Conservation (phyloP, 768 basidiomycete species). For the Podaxis sp. region DNA sequence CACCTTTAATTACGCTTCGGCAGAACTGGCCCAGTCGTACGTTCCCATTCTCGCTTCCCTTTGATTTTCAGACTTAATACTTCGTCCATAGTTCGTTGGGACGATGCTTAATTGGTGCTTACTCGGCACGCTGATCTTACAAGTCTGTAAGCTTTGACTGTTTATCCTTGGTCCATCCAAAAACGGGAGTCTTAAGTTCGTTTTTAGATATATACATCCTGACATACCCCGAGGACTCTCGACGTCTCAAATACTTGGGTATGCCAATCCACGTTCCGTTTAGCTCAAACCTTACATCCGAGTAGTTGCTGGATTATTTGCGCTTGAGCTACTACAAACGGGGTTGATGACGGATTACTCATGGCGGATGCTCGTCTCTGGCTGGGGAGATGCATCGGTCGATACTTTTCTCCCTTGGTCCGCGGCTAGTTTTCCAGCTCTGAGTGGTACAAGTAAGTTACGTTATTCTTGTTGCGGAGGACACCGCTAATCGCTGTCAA, state of each 20-base stretch:
- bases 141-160: slow-evolving; percentile 1
- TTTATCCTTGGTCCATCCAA: not conserved
- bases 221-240: slow-evolving; percentile 11
- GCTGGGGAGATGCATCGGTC: slow-evolving; percentile 8
- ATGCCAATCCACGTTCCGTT: not conserved
- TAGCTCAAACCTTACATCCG: too few relatives aligned
- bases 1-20: not conserved
- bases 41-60: not conserved
- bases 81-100: slow-evolving; percentile 5
- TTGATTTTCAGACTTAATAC: not conserved
- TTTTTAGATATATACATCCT: slow-evolving; percentile 4
- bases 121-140: slow-evolving; percentile 5
- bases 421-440: slow-evolving; percentile 6
- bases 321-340: slow-evolving; percentile 10
- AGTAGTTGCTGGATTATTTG: slow-evolving; percentile 10
- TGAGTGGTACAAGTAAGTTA: slow-evolving; percentile 11
- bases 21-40: slow-evolving; percentile 11
- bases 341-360: slow-evolving; percentile 12
- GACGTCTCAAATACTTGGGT: slow-evolving; percentile 9
- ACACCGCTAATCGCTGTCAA: not conserved
- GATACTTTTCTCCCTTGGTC: slow-evolving; percentile 2
- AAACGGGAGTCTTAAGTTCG: not conserved
- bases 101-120: slow-evolving; percentile 12
- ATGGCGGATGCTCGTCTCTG: slow-evolving; percentile 13
- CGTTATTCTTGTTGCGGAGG: not conserved